Percentiles rank a stretch among this genome's conserved stretches.
Conservation (phyloP, 805 yeast species). For the Kluyveromyces aestuarii region DNA sequence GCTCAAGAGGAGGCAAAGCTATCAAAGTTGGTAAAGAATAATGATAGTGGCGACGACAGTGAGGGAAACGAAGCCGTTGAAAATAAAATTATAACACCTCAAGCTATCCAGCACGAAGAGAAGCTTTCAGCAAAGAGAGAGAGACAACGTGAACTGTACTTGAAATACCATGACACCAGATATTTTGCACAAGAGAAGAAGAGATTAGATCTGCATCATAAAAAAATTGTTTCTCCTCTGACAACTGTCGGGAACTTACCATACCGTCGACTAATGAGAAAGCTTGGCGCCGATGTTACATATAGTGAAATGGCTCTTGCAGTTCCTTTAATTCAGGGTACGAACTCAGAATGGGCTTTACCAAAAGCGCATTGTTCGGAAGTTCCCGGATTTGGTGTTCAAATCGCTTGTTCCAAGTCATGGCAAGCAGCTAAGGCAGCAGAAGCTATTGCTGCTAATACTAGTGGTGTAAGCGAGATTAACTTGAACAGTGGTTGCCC, state of each 20-base stretch:
- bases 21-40: conserved; percentile 11
- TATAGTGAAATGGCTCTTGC: conserved; percentile 93
- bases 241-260: conserved; percentile 98
- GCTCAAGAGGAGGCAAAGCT: conserved; percentile 28
- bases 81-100: conserved; percentile 21
- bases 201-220: conserved; percentile 51
- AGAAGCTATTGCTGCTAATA: conserved; percentile 42
- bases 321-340: conserved; percentile 79
- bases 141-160: conserved; percentile 23
- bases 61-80: conserved; percentile 11
- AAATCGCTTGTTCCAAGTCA: conserved; percentile 82
- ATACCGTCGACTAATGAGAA: conserved; percentile 83
- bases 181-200: conserved; percentile 78
- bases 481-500: conserved; percentile 97
- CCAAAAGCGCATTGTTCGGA: conserved; percentile 82
- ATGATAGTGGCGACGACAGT: conserved; percentile 7
- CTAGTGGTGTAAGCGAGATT: conserved; percentile 61
- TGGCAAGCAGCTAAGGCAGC: conserved; percentile 93
- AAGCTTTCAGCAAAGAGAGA: conserved; percentile 27
- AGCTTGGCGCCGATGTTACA: conserved; percentile 86
- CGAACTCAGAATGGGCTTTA: conserved; percentile 94
- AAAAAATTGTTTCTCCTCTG: conserved; percentile 87
- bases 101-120: conserved; percentile 17
- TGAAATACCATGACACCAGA: conserved; percentile 62
- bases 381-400: conserved; percentile 85